These are phyloP conservation scores for Phytophthora crassamura DNA, from an alignment of 352 stramenopile genomes.

Conservation along the genomic window DNA sequence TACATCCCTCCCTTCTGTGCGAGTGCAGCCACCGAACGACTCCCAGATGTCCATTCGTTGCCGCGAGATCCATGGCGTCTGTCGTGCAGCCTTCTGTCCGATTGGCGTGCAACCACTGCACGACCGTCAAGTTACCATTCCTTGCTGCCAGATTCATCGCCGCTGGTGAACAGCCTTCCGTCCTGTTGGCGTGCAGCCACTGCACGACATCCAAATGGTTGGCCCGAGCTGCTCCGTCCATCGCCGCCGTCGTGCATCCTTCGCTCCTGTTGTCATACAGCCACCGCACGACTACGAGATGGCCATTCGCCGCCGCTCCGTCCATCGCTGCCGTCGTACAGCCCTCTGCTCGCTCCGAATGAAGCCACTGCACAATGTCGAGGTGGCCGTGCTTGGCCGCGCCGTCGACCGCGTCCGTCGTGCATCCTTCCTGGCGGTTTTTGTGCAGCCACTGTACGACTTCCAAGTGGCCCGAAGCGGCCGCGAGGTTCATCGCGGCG, in stretches of 20 bases:
- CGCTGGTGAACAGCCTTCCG: constrained; percentile 9
- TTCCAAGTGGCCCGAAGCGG: constrained; percentile 22
- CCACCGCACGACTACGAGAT: constrained; percentile 24
- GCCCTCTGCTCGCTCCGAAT: constrained; percentile 30
- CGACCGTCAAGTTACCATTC: constrained; percentile 24
- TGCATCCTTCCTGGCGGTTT: constrained; percentile 27
- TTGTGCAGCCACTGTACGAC: constrained; percentile 31
- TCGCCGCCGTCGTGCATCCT: background rate
- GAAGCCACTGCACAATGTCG: constrained; percentile 26
- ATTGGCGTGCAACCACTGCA: constrained; percentile 28
- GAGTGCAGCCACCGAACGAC: constrained; percentile 57
- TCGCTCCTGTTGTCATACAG: constrained; percentile 17
- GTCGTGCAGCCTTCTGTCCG: constrained; percentile 26
- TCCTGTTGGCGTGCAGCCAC: background rate
- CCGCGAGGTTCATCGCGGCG: constrained; percentile 33
- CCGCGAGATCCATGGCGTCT: constrained; percentile 32
- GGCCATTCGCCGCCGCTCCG: constrained; percentile 31
- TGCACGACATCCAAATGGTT: background rate
- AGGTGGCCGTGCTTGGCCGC: constrained; percentile 32
- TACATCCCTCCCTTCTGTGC: constrained; percentile 31
- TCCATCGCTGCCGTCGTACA: constrained; percentile 37
- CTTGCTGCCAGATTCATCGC: constrained; percentile 34
- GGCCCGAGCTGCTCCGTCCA: background rate
- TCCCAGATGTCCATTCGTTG: constrained; percentile 43
- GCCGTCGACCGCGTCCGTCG: constrained; percentile 26